A percentile compares a stretch with the other conserved stretches of the same genome.
phyloP scores from a whole-genome alignment of 2,329 filamentous ascomycete genomes.

The Fusarium nurragi region DNA sequence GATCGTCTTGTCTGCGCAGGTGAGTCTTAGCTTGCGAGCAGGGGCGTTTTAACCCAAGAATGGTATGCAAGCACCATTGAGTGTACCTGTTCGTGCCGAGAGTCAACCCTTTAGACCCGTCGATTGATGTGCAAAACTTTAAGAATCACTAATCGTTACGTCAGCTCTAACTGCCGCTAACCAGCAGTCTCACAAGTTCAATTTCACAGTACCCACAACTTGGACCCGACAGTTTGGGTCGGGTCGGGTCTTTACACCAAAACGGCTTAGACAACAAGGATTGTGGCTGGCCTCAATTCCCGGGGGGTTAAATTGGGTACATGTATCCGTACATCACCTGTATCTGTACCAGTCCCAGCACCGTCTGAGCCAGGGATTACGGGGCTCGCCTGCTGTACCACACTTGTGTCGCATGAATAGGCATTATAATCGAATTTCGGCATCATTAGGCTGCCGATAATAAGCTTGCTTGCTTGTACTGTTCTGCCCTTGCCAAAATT shows the following conservation, averaged over 20 bases:
- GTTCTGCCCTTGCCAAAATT: background rate
- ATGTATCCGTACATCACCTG: background rate
- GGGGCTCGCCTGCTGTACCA: conserved; percentile 8
- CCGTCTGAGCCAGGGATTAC: conserved; percentile 9
- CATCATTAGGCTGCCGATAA: background rate
- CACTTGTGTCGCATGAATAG: conserved; percentile 26
- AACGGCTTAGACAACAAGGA: conserved; percentile 39
- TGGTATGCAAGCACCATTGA: background rate
- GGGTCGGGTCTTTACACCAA: conserved; percentile 35
- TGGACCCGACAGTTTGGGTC: conserved; percentile 44
- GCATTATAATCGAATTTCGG: conserved; percentile 24
- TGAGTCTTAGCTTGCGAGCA: conserved; percentile 9
- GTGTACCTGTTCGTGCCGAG: background rate
- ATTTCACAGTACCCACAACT: conserved; percentile 38
- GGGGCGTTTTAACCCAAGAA: conserved; percentile 1
- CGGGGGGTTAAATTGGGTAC: conserved; percentile 28
- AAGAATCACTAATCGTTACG: background rate
- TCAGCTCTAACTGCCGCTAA: conserved; percentile 33
- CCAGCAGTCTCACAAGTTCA: conserved; percentile 35
- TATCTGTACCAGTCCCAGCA: background rate
- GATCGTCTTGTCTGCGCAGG: conserved; percentile 14
- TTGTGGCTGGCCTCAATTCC: conserved; percentile 40
- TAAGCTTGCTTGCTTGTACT: background rate
- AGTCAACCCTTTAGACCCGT: background rate
- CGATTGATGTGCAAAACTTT: background rate